phyloP scores from a whole-genome alignment of 2,329 filamentous ascomycete species.

The Beauveria pseudobassiana region DNA sequence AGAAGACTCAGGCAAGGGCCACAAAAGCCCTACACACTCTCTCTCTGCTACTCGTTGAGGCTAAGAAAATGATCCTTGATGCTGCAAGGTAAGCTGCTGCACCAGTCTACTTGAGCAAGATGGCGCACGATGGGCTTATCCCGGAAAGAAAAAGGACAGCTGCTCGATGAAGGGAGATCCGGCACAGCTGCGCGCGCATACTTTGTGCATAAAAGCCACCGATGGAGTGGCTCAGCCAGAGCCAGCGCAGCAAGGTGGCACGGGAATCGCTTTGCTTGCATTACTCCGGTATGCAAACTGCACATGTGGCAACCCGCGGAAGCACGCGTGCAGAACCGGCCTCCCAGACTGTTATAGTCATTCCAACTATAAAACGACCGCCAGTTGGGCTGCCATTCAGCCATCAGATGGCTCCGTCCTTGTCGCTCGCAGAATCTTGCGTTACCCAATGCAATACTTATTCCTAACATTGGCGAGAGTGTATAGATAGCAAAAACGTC shows the following conservation, averaged over 20 bases:
- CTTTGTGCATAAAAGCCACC: slow-evolving; percentile 7
- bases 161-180: slow-evolving; percentile 9
- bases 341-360: background rate
- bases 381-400: background rate
- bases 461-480: background rate
- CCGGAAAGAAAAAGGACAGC: background rate
- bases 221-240: slow-evolving; percentile 3
- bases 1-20: background rate
- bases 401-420: background rate
- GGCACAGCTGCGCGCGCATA: slow-evolving; percentile 4
- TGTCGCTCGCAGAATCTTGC: background rate
- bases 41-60: background rate
- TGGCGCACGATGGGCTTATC: slow-evolving; percentile 4
- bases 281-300: slow-evolving; percentile 11
- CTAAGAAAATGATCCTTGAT: background rate
- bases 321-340: slow-evolving; percentile 9
- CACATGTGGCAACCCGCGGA: slow-evolving; percentile 12
- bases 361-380: background rate
- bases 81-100: background rate
- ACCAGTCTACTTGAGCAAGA: background rate
- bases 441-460: background rate
- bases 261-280: slow-evolving; percentile 8
- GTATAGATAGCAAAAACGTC: background rate
- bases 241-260: background rate
- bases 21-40: background rate